Conservation (phyloP, 768 basidiomycete genomes). For the Pleurotus platypus region DNA sequence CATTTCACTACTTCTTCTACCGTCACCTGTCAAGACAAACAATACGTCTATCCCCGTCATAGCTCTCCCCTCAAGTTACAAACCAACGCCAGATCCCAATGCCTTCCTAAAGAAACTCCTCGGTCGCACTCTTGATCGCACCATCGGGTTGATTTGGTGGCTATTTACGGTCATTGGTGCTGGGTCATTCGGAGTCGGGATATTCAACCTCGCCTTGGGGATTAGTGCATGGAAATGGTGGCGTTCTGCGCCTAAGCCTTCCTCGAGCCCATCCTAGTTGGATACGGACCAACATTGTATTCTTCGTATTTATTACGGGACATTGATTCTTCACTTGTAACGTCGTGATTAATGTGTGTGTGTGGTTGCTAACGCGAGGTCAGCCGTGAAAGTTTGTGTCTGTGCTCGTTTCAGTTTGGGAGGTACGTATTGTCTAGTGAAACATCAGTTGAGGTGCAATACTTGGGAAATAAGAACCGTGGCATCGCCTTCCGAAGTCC, state of each 20-base stretch:
- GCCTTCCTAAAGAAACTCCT: constrained; percentile 55
- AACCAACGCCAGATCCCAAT: constrained; percentile 49
- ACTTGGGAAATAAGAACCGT: too few species aligned
- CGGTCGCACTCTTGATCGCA: constrained; percentile 67
- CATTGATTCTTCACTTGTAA: too few species aligned
- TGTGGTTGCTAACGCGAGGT: too few species aligned
- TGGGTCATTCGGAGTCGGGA: constrained; percentile 65
- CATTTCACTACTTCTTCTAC: constrained; percentile 66
- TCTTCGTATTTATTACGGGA: background rate
- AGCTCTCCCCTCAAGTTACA: constrained; percentile 46
- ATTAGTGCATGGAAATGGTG: constrained; percentile 65
- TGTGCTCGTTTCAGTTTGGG: too few species aligned
- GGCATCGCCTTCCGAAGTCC: background rate
- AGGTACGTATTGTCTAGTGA: too few species aligned
- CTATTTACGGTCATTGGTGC: constrained; percentile 71
- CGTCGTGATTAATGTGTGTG: too few species aligned
- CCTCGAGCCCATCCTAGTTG: background rate
- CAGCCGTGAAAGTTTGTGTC: too few species aligned
- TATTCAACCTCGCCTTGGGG: constrained; percentile 71
- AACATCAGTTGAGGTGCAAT: too few species aligned
- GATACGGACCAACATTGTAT: background rate
- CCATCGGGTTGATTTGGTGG: constrained; percentile 81
- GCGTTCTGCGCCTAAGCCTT: constrained; percentile 23
- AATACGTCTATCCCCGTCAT: constrained; percentile 36
- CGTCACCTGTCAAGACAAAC: constrained; percentile 28